phyloP scores from a whole-genome alignment of 768 basidiomycete genomes.

The Lactarius quietus region DNA sequence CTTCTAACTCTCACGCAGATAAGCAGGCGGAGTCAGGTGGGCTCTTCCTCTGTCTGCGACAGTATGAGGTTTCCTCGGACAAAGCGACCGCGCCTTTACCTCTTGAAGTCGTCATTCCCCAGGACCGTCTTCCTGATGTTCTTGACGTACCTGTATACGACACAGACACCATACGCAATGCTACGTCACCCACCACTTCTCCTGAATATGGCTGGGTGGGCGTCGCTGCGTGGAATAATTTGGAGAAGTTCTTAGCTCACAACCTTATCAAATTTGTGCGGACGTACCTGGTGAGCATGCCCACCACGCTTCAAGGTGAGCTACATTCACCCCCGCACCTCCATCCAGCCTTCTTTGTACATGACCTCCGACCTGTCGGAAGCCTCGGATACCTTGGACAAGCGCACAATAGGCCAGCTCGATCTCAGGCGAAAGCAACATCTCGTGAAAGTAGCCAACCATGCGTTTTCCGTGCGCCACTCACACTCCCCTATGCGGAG shows the following conservation, averaged over 20 bases:
- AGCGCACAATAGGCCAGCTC: slow-evolving; percentile 27
- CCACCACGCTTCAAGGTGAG: neutral
- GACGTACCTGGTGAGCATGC: neutral
- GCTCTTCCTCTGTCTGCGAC: neutral
- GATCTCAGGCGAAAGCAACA: slow-evolving; percentile 40
- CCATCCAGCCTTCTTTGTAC: no score
- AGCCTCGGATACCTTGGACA: neutral
- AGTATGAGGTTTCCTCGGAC: neutral
- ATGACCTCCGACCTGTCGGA: no score
- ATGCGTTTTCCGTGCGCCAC: slow-evolving; percentile 46
- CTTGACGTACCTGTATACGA: slow-evolving; percentile 5
- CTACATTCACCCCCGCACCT: neutral
- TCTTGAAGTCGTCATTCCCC: slow-evolving; percentile 7
- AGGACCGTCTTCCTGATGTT: slow-evolving; percentile 12
- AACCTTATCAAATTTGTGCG: slow-evolving; percentile 2
- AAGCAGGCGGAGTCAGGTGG: neutral
- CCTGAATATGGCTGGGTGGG: no score
- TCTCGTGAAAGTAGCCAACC: slow-evolving; percentile 56
- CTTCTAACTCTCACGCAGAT: neutral
- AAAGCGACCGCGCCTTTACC: neutral
- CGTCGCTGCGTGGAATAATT: neutral
- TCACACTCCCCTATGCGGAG: slow-evolving; percentile 41
- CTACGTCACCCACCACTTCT: neutral
- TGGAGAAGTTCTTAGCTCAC: neutral
- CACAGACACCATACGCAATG: neutral